Evolutionary conservation across 805 yeast genomes (phyloP).

Genomic region (Ogataea corticis): DNA sequence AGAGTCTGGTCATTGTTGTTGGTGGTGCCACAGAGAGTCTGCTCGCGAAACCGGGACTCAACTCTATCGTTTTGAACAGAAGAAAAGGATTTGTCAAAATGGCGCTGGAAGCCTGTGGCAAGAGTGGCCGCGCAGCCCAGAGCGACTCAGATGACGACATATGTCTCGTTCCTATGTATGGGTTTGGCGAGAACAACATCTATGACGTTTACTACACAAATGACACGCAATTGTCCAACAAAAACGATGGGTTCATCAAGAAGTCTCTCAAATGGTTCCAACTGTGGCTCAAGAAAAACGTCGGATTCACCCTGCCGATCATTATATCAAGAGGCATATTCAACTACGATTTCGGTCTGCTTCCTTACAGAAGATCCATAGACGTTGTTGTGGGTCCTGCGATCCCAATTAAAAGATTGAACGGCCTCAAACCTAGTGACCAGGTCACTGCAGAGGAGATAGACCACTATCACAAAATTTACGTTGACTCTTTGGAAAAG

Average conservation of each 20-base stretch:
- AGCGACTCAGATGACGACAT: constrained; percentile 53
- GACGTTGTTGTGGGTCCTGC: constrained; percentile 75
- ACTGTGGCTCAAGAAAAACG: constrained; percentile 63
- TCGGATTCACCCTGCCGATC: constrained; percentile 87
- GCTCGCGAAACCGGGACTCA: constrained; percentile 59
- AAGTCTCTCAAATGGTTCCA: constrained; percentile 56
- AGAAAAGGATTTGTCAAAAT: constrained; percentile 88
- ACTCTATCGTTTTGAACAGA: constrained; percentile 68
- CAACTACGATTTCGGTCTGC: constrained; percentile 86
- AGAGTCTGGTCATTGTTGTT: constrained; percentile 83
- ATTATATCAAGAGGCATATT: constrained; percentile 91
- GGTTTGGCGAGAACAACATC: constrained; percentile 82
- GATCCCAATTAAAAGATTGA: constrained; percentile 36
- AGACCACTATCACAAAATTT: constrained; percentile 70
- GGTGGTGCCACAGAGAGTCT: constrained; percentile 96
- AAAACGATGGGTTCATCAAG: constrained; percentile 32
- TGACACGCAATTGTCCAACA: constrained; percentile 10
- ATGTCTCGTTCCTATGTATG: constrained; percentile 80
- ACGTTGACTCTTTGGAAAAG: constrained; percentile 60
- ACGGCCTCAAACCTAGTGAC: constrained; percentile 28
- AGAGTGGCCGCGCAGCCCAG: constrained; percentile 8
- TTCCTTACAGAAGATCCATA: constrained; percentile 83
- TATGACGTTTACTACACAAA: constrained; percentile 43
- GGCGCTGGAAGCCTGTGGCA: constrained; percentile 60
- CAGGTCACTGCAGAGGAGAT: constrained; percentile 45